These are phyloP conservation scores for Metarhizium anisopliae DNA, from an alignment of 2,329 filamentous ascomycete species.

Conservation along the genomic window DNA sequence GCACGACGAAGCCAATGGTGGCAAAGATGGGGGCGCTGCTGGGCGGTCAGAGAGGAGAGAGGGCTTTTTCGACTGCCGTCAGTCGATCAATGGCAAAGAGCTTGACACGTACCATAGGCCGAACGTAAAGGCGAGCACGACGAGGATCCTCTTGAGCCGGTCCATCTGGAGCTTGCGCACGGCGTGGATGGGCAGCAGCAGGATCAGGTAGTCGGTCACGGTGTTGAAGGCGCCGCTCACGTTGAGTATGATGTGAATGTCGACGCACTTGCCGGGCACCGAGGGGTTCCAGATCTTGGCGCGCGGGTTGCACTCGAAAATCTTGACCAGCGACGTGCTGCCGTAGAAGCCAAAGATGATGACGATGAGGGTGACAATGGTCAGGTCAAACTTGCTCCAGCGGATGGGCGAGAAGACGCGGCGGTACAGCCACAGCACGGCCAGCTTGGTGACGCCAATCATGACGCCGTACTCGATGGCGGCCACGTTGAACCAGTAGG, in stretches of 20 bases:
- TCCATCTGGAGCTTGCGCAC: constrained; percentile 4
- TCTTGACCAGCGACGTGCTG: constrained; percentile 5
- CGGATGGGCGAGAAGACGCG: constrained; percentile 6
- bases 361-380: background rate
- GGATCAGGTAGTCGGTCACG: constrained; percentile 3
- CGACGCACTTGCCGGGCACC: constrained; percentile 3
- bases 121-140: constrained; percentile 5
- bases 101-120: constrained; percentile 3
- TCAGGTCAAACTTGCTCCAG: constrained; percentile 3
- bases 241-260: constrained; percentile 4
- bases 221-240: constrained; percentile 7
- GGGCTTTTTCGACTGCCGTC: no score
- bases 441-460: constrained; percentile 5
- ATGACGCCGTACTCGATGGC: constrained; percentile 8
- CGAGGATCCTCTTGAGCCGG: background rate
- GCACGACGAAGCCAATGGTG: constrained; percentile 6
- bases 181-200: constrained; percentile 5
- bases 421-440: constrained; percentile 5
- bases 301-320: constrained; percentile 5
- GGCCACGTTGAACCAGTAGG: constrained; percentile 6
- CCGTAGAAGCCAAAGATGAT: constrained; percentile 3
- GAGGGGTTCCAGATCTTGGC: constrained; percentile 6
- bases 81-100: no score
- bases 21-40: constrained; percentile 5
- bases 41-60: background rate